Conservation (phyloP, 805 yeast species). For the Lachancea dasiensis region DNA sequence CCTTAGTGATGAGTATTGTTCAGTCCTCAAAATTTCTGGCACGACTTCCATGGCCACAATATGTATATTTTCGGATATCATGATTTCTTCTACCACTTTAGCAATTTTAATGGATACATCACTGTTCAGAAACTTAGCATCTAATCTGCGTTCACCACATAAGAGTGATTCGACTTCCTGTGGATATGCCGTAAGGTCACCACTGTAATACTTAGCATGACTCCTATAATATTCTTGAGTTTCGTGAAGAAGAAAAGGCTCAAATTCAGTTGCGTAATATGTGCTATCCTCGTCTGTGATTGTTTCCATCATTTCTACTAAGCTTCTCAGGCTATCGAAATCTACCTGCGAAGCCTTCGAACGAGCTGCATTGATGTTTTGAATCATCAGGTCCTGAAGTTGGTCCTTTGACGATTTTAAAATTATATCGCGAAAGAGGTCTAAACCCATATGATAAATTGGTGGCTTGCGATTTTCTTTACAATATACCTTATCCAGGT, state of each 20-base stretch:
- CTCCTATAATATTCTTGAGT: slow-evolving; percentile 51
- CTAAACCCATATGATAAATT: slow-evolving; percentile 68
- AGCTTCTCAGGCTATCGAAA: slow-evolving; percentile 51
- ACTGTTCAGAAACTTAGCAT: slow-evolving; percentile 16
- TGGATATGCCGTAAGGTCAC: slow-evolving; percentile 52
- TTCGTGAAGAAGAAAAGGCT: slow-evolving; percentile 51
- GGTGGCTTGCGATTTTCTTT: slow-evolving; percentile 58
- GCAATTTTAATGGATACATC: slow-evolving; percentile 23
- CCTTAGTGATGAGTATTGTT: slow-evolving; percentile 1
- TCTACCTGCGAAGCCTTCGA: slow-evolving; percentile 56
- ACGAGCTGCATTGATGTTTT: slow-evolving; percentile 27
- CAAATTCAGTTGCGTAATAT: slow-evolving; percentile 59
- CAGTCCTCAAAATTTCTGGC: slow-evolving; percentile 4
- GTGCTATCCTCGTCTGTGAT: slow-evolving; percentile 47
- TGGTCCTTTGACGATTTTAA: slow-evolving; percentile 44
- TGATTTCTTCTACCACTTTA: slow-evolving; percentile 17
- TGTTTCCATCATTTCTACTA: slow-evolving; percentile 67
- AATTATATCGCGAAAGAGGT: slow-evolving; percentile 55
- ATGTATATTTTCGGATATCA: slow-evolving; percentile 18
- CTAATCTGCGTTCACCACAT: slow-evolving; percentile 49
- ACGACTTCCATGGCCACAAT: slow-evolving; percentile 3
- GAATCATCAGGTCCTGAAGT: slow-evolving; percentile 44
- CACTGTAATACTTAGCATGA: slow-evolving; percentile 39
- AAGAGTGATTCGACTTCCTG: slow-evolving; percentile 47
- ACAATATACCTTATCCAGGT: slow-evolving; percentile 79